A percentile compares a stretch with the other conserved stretches of the same genome.
Evolutionary conservation across 768 basidiomycete genomes (phyloP).

Genomic region (Chalciporus piperatus): DNA sequence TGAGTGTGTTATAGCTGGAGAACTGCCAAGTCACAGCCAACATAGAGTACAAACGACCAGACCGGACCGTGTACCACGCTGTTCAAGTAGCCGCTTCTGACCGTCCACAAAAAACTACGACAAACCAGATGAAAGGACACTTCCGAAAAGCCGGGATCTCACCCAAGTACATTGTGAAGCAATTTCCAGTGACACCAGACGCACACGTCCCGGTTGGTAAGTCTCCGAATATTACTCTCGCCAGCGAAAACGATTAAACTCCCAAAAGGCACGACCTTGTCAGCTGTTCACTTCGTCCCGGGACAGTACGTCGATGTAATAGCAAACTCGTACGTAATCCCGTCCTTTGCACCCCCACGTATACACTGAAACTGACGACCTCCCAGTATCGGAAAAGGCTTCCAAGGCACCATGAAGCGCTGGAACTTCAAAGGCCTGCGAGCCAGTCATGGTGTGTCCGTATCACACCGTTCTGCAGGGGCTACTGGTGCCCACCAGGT

Average conservation of each 20-base stretch:
- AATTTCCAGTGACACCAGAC: slow-evolving; percentile 86
- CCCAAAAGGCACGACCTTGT: slow-evolving; percentile 74
- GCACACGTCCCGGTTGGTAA: slow-evolving; percentile 87
- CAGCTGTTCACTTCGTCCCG: slow-evolving; percentile 93
- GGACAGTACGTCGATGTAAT: slow-evolving; percentile 94
- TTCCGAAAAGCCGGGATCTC: slow-evolving; percentile 79
- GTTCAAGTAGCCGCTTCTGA: slow-evolving; percentile 90
- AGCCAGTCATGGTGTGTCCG: slow-evolving; percentile 94
- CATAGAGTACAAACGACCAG: slow-evolving; percentile 57
- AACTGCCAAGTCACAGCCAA: slow-evolving; percentile 89
- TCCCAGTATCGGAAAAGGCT: slow-evolving; percentile 90
- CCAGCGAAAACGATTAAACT: neutral
- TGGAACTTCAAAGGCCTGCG: slow-evolving; percentile 90
- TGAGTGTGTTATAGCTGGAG: slow-evolving; percentile 54
- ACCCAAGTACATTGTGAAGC: slow-evolving; percentile 81
- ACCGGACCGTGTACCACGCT: slow-evolving; percentile 81
- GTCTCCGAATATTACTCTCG: slow-evolving; percentile 25
- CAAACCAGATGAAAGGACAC: slow-evolving; percentile 83
- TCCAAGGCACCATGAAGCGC: slow-evolving; percentile 95
- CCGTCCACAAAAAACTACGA: slow-evolving; percentile 65
- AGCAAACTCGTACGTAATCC: slow-evolving; percentile 79
- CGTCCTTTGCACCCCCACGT: neutral
- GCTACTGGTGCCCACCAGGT: slow-evolving; percentile 96
- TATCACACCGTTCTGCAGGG: slow-evolving; percentile 90
- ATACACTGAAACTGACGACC: slow-evolving; percentile 8